Percentiles rank a stretch among this genome's conserved stretches.
These are phyloP conservation scores for Fusarium setosum DNA, from an alignment of 2,329 filamentous ascomycete species.

Conservation along the genomic window DNA sequence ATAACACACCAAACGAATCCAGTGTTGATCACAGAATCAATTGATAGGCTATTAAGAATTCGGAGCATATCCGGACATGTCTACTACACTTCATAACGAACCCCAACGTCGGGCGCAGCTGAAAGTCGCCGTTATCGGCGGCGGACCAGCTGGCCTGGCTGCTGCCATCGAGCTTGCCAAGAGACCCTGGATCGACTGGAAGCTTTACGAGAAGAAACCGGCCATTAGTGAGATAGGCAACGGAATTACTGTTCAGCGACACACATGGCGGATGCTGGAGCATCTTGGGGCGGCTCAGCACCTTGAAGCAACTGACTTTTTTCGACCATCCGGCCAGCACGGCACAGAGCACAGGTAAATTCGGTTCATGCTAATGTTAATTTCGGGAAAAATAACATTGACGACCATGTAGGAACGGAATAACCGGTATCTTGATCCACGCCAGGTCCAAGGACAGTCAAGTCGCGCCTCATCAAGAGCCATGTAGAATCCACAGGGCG, in stretches of 20 bases:
- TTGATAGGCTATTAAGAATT: too few species aligned
- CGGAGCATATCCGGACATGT: too few species aligned
- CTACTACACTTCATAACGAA: too few species aligned
- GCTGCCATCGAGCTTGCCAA: constrained; percentile 1
- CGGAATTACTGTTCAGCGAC: background rate
- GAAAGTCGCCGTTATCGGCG: constrained; percentile 9
- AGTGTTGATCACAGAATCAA: too few species aligned
- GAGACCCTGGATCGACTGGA: background rate
- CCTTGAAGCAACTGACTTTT: constrained; percentile 39
- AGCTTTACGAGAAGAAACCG: constrained; percentile 9
- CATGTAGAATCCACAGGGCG: constrained; percentile 43
- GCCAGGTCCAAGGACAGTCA: too few species aligned
- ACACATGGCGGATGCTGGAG: constrained; percentile 12
- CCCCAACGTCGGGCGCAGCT: too few species aligned
- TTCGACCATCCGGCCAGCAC: background rate
- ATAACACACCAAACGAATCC: too few species aligned
- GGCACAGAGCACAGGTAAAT: constrained; percentile 29
- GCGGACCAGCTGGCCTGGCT: background rate
- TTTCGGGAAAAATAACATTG: too few species aligned
- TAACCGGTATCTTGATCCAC: too few species aligned
- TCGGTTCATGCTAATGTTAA: too few species aligned
- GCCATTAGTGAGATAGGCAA: background rate
- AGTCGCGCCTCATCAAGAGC: constrained; percentile 34
- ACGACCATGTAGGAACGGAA: too few species aligned
- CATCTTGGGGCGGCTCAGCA: background rate